Conservation (phyloP, 2,329 filamentous ascomycete genomes). For the Paradendryphiella salina region DNA sequence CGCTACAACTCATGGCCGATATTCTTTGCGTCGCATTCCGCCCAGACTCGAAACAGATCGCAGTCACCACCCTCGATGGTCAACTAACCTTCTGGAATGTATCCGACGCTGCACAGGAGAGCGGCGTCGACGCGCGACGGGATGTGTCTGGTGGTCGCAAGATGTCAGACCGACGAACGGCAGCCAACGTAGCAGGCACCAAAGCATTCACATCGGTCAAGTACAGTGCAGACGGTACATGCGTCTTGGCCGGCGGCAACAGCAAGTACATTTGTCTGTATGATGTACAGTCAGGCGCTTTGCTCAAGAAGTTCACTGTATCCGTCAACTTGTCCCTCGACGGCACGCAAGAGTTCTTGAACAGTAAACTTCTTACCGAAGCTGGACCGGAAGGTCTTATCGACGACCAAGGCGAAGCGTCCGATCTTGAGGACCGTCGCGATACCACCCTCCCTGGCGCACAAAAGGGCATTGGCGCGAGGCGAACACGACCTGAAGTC, state of each 20-base stretch:
- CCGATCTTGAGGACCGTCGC: conserved; percentile 81
- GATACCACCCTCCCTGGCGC: conserved; percentile 82
- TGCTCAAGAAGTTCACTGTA: conserved; percentile 94
- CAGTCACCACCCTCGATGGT: conserved; percentile 89
- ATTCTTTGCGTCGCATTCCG: conserved; percentile 84
- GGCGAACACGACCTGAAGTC: conserved; percentile 78
- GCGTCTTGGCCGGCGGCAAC: conserved; percentile 86
- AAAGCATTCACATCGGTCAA: conserved; percentile 87
- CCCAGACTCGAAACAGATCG: conserved; percentile 87
- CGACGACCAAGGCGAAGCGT: conserved; percentile 84
- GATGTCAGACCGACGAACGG: conserved; percentile 82
- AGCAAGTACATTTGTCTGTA: conserved; percentile 99
- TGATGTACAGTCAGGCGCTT: conserved; percentile 86
- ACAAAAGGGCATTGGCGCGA: conserved; percentile 82
- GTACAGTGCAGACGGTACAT: conserved; percentile 91
- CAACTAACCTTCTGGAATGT: conserved; percentile 95
- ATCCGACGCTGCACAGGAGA: conserved; percentile 81
- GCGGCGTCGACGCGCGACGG: conserved; percentile 83
- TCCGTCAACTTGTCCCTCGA: conserved; percentile 93
- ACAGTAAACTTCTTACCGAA: conserved; percentile 88
- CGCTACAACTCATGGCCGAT: conserved; percentile 88
- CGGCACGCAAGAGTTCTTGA: conserved; percentile 95
- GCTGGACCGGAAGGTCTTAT: conserved; percentile 83
- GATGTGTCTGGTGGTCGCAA: conserved; percentile 93
- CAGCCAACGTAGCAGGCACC: conserved; percentile 85